Evolutionary conservation across 768 basidiomycete species (phyloP), one percentile per base, ranked within the genome.

Genomic region (Amyloporia xantha): DNA sequence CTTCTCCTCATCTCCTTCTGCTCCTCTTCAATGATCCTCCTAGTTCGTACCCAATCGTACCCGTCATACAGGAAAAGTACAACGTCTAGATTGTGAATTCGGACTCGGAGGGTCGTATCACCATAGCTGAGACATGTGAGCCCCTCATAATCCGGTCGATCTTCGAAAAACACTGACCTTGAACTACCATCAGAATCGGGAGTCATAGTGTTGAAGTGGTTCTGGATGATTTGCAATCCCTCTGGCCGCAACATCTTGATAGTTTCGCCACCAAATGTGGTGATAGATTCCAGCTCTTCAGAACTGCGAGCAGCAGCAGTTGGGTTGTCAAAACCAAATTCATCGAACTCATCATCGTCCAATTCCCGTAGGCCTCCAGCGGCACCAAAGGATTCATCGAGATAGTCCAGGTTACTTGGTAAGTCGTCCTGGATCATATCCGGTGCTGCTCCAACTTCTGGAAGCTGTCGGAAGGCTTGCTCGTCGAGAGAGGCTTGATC

Each of bases 381-480:
- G 20, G 86, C 69, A 35, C 86, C 83, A 54, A 90, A 89, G 2
- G 88, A 85, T 45, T 78, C 79, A 54, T 92, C 90, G 40, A 98
- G 72, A 59, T 94, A 98, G 60, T 93, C 89, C 41, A 74, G 68
- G 63, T 98, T 95, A 19, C 76, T 86, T 0, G 95, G 95, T 7
- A 98, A 70, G 62, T 98, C 93, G 58, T 98, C 95, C 26, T 74
- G 71, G 49, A 98, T 84, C 81, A 96, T 82, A 65, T 97, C 95
- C 12, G 89, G 83, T 7, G 82, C 77, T 9, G 81, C 76, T 19
- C 86, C 85, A 36, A 95, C 71, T 54, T 91, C 84, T 2, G 91
- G 91, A 5, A 82, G 61, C 37, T 69, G 72, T 43, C 71, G 77
- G 69, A 95, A 96, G 1, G 92, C 89, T 28, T 85, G 66, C 49